Base-by-base conservation (phyloP, 139 green algal species). In the Gonium pectorale region DNA sequence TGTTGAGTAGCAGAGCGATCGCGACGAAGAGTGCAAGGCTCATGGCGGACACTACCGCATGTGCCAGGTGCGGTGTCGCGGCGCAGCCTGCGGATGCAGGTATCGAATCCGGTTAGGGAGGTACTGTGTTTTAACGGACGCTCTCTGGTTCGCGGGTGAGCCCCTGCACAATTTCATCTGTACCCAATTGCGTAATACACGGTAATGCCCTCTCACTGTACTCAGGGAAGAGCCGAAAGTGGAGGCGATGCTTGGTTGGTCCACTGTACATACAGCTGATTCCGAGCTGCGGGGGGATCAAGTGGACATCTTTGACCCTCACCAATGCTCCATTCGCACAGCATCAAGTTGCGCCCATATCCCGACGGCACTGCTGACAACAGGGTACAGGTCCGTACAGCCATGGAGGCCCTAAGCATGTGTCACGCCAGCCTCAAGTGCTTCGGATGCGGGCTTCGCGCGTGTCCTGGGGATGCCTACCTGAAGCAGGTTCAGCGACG, bases 401-500 rank as follows among this genome's bases (percentile, higher is more conserved):
- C n/a, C n/a, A n/a, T n/a, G n/a, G n/a, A n/a, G n/a, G n/a, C n/a
- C n/a, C n/a, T n/a, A n/a, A n/a, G n/a, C n/a, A n/a, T n/a, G n/a
- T n/a, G n/a, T n/a, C n/a, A n/a, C n/a, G n/a, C n/a, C n/a, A n/a
- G n/a, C n/a, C n/a, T n/a, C n/a, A n/a, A n/a, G n/a, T n/a, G n/a
- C n/a, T n/a, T n/a, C n/a, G n/a, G n/a, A n/a, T n/a, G n/a, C n/a
- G n/a, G n/a, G n/a, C n/a, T 63, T 19, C 54, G 21, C 54, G 54
- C 54, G 22, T 27, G 21, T 33, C n/a, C n/a, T n/a, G n/a, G n/a
- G n/a, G n/a, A n/a, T n/a, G 22, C 72, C 9, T 40, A 89, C 71
- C 44, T 86, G 68, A 7, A 89, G 80, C 27, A 89, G 46, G 60
- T 75, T 83, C 31, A 89, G 68, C 31, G 86, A 89, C 15, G 86